A percentile compares a stretch with the other conserved stretches of the same genome.
phyloP scores from a whole-genome alignment of 2,329 filamentous ascomycete genomes.

The Colletotrichum abscissum region DNA sequence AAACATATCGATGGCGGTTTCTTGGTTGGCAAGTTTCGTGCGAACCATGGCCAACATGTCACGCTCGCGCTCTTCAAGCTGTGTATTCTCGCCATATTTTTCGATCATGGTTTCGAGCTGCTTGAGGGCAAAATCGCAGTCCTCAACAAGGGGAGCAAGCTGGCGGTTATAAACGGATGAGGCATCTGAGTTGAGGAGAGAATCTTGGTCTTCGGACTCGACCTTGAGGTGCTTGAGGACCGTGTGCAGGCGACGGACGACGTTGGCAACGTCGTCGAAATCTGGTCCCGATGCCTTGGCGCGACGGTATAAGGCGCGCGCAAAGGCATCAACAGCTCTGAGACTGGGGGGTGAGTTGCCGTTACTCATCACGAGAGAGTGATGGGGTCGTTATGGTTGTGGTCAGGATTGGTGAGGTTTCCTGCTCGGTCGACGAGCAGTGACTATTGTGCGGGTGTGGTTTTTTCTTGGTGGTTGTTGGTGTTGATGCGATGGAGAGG shows the following conservation, averaged over 20 bases:
- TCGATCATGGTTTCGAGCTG: slow-evolving; percentile 66
- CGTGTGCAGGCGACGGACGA: slow-evolving; percentile 65
- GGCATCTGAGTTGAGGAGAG: slow-evolving; percentile 59
- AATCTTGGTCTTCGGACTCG: slow-evolving; percentile 68
- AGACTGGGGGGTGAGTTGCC: slow-evolving; percentile 55
- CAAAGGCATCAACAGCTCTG: slow-evolving; percentile 66
- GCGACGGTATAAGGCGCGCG: slow-evolving; percentile 65
- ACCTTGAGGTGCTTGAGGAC: slow-evolving; percentile 68
- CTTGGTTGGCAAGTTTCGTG: slow-evolving; percentile 62
- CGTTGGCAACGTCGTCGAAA: slow-evolving; percentile 60
- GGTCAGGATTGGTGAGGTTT: slow-evolving; percentile 4
- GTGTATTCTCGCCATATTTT: slow-evolving; percentile 49
- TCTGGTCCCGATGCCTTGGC: slow-evolving; percentile 60
- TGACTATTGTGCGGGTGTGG: background rate
- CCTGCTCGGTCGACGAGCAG: slow-evolving; percentile 21
- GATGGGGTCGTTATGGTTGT: slow-evolving; percentile 23
- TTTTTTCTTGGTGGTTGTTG: background rate
- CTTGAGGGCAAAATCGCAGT: slow-evolving; percentile 65
- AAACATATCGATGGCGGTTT: slow-evolving; percentile 64
- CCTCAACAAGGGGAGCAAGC: slow-evolving; percentile 63
- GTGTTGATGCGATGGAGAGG: background rate
- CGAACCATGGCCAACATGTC: slow-evolving; percentile 55
- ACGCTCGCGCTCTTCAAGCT: slow-evolving; percentile 45
- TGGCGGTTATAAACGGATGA: slow-evolving; percentile 59
- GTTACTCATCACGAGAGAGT: slow-evolving; percentile 43